Evolutionary conservation across 768 basidiomycete genomes (phyloP).

Genomic region (Strobilomyces dryophilus): DNA sequence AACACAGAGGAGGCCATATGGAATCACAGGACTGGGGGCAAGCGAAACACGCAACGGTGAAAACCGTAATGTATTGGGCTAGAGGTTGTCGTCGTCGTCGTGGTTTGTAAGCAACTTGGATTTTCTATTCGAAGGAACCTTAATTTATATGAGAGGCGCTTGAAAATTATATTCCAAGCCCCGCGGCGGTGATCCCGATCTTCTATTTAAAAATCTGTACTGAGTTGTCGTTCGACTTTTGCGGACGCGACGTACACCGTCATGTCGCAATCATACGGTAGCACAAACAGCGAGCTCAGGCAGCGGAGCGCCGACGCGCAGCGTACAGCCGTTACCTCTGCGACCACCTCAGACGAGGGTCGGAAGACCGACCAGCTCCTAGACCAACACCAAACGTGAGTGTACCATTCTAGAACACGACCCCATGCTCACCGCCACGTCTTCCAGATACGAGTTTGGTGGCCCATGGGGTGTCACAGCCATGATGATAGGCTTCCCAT

Average conservation of each 20-base stretch:
- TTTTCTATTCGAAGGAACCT: neutral
- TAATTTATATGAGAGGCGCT: constrained; percentile 19
- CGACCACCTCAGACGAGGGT: constrained; percentile 61
- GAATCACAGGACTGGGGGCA: constrained; percentile 10
- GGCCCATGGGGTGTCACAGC: constrained; percentile 87
- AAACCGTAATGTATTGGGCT: constrained; percentile 19
- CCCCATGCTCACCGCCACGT: constrained; percentile 1
- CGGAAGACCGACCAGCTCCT: constrained; percentile 68
- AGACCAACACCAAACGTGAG: constrained; percentile 63
- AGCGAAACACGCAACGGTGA: constrained; percentile 13
- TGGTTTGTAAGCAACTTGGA: constrained; percentile 8
- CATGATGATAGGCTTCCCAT: constrained; percentile 93
- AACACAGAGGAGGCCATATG: constrained; percentile 90
- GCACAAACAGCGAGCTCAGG: constrained; percentile 24
- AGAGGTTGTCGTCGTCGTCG: constrained; percentile 14
- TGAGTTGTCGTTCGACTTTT: constrained; percentile 10
- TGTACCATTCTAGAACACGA: neutral
- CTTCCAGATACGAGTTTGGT: constrained; percentile 86
- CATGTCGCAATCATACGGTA: constrained; percentile 30
- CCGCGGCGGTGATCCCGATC: constrained; percentile 2
- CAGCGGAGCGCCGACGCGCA: constrained; percentile 24
- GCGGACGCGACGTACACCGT: neutral
- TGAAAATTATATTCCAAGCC: constrained; percentile 4
- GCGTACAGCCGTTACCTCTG: constrained; percentile 13
- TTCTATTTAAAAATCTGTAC: constrained; percentile 9